Percentiles rank a stretch among this genome's conserved stretches.
Conservation (phyloP, 2,329 filamentous ascomycete species). For the Xylariaceae sp. region DNA sequence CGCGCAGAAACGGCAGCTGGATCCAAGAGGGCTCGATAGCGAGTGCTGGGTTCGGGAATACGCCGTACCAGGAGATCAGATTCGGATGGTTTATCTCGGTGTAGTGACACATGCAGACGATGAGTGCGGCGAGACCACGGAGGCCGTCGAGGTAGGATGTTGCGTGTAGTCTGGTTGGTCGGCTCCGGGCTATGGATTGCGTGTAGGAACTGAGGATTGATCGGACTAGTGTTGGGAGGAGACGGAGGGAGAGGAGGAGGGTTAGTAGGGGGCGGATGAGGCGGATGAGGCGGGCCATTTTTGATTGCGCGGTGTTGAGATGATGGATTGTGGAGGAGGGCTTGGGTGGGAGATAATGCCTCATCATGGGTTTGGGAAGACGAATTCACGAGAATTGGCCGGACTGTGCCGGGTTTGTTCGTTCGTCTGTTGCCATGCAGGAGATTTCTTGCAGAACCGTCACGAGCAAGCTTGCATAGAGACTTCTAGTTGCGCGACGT, state of each 20-base stretch:
- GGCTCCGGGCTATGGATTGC: background rate
- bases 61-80: constrained; percentile 34
- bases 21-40: constrained; percentile 27
- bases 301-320: background rate
- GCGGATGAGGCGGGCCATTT: constrained; percentile 1
- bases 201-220: background rate
- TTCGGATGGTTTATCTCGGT: constrained; percentile 38
- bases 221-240: background rate
- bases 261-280: background rate
- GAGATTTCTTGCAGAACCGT: no score
- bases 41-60: constrained; percentile 10
- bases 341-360: no score
- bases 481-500: no score
- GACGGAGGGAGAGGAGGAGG: background rate
- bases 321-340: background rate
- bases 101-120: constrained; percentile 46
- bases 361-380: no score
- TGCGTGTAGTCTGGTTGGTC: constrained; percentile 29
- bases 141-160: constrained; percentile 47
- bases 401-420: no score
- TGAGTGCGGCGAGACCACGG: constrained; percentile 44
- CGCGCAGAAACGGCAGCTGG: constrained; percentile 42
- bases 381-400: no score
- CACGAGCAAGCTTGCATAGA: no score
- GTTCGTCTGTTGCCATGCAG: no score